phyloP scores from a whole-genome alignment of 176 grass and related monocot species.

The Ensete ventricosum region DNA sequence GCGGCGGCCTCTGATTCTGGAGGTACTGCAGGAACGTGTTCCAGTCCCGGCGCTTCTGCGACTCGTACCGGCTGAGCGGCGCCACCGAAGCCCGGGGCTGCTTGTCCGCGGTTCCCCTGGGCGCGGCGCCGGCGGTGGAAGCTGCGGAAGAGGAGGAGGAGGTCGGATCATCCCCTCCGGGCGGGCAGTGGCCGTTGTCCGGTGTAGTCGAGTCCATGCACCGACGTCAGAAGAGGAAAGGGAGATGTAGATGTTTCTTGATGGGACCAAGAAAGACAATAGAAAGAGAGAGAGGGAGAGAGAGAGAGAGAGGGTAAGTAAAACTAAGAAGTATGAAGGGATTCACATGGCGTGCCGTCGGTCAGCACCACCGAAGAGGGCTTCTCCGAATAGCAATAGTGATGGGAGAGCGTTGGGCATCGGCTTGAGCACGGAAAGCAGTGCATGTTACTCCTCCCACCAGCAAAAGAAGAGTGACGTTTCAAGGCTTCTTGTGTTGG shows the following conservation, averaged over 20 bases:
- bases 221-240: not conserved
- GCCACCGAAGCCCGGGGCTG: not conserved
- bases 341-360: slow-evolving; percentile 39
- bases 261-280: not conserved
- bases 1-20: slow-evolving; percentile 74
- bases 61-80: slow-evolving; percentile 67
- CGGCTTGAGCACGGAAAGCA: too few species aligned
- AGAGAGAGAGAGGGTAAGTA: slow-evolving; percentile 24
- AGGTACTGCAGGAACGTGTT: slow-evolving; percentile 97
- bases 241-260: slow-evolving; percentile 13
- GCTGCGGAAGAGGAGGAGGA: not conserved
- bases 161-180: not conserved
- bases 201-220: not conserved
- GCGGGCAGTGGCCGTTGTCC: slow-evolving; percentile 7
- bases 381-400: too few species aligned
- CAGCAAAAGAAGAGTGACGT: too few species aligned
- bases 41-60: slow-evolving; percentile 96
- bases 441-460: too few species aligned
- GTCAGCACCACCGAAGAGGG: not conserved
- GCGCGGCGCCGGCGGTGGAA: slow-evolving; percentile 1
- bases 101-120: slow-evolving; percentile 18
- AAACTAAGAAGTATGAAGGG: not conserved
- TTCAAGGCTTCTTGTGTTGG: too few species aligned
- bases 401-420: too few species aligned
- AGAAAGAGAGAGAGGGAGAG: slow-evolving; percentile 16